Percentiles rank a stretch among this genome's conserved stretches.
phyloP scores from a whole-genome alignment of 345 rosid genomes.

The Citropsis articulata region DNA sequence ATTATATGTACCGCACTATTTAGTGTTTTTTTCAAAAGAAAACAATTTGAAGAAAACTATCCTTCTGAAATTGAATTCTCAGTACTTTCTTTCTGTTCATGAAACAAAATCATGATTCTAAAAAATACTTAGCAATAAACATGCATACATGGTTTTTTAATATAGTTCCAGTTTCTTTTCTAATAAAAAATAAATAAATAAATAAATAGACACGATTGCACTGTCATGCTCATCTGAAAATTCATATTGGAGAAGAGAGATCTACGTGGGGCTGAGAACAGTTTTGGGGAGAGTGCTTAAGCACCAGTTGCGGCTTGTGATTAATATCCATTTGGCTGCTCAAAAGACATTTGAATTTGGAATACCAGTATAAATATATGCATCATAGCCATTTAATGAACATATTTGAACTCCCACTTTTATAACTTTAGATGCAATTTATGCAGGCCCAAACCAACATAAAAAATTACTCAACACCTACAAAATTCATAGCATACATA shows the following conservation, averaged over 20 bases:
- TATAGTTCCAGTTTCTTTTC: too few relatives aligned
- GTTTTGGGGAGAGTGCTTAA: background rate
- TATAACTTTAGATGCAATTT: background rate
- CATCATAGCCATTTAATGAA: background rate
- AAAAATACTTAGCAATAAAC: background rate
- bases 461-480: conserved; percentile 23
- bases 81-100: background rate
- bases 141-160: background rate
- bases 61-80: background rate
- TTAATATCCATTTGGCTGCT: background rate
- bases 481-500: conserved; percentile 29
- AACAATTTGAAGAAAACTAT: background rate
- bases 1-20: too few relatives aligned
- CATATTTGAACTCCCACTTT: background rate
- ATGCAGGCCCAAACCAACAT: conserved; percentile 26
- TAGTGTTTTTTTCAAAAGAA: too few relatives aligned
- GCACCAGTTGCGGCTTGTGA: background rate
- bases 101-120: background rate
- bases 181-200: too few relatives aligned
- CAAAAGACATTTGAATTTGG: background rate
- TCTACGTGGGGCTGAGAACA: background rate
- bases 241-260: background rate
- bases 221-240: background rate
- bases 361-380: background rate
- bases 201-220: background rate